A percentile compares a stretch with the other conserved stretches of the same genome.
phyloP scores from a whole-genome alignment of 768 basidiomycete species.

The Boletus rex-veris region DNA sequence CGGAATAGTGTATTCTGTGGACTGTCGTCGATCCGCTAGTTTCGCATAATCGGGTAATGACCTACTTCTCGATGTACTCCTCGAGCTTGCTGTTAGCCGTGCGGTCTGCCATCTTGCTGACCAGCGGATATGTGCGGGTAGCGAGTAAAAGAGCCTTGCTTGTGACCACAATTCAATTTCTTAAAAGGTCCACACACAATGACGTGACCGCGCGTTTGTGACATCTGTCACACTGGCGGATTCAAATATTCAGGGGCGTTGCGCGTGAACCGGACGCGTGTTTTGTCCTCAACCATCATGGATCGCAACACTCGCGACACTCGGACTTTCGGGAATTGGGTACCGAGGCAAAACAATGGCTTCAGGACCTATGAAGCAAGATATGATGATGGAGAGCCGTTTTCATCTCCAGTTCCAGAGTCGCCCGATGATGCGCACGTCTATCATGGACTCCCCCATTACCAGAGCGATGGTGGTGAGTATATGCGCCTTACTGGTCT shows the following conservation, averaged over 20 bases:
- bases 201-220: conserved; percentile 29
- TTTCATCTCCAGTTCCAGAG: conserved; percentile 7
- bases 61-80: conserved; percentile 77
- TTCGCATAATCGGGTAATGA: conserved; percentile 8
- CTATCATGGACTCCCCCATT: conserved; percentile 1
- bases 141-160: background rate
- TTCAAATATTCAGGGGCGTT: background rate
- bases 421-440: conserved; percentile 5
- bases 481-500: conserved; percentile 22
- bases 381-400: background rate
- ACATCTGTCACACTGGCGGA: conserved; percentile 18
- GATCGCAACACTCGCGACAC: conserved; percentile 5
- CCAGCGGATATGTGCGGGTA: conserved; percentile 10
- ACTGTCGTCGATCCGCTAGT: conserved; percentile 15
- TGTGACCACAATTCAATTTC: background rate
- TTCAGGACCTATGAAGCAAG: background rate
- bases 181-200: background rate
- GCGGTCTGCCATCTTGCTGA: conserved; percentile 26
- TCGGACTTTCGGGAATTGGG: background rate
- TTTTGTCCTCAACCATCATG: conserved; percentile 17
- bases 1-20: conserved; percentile 81
- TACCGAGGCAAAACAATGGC: background rate
- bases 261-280: background rate
- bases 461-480: conserved; percentile 17
- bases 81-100: conserved; percentile 54